Evolutionary conservation across 495 filamentous ascomycete genomes (phyloP), one percentile per base, ranked within the genome.

Genomic region (Sordaria brevicollis): DNA sequence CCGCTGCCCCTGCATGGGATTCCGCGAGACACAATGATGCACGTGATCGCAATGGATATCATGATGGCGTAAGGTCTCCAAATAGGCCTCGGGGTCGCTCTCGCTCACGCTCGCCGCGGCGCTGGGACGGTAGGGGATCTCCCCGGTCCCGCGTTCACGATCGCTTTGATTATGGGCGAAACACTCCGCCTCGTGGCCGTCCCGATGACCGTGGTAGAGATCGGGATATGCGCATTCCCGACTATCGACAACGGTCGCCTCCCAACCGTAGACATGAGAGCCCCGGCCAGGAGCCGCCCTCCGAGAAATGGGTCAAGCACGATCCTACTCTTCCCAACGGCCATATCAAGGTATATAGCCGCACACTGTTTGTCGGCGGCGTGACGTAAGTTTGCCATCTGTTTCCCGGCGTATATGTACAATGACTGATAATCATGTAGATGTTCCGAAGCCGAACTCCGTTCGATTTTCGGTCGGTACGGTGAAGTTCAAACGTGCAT

Each of bases 401-500:
- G 31, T 65, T 67, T 34, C 71, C 75, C 71, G 77, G 67, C 67
- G 19, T 33, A 41, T 69, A 21, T 65, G 49, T 36, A 9, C 41
- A 66, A 68, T 65, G 66, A 62, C 49, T 41, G 70, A 75, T 70
- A 77, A 67, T 68, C 68, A 62, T 65, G 35, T 66, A 92, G 90
- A 6, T 91, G 89, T 25, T 88, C 91, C 11, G 95, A 99, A 77
- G 81, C 85, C 19, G 92, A 96, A 73, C 83, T 99, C 65, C 88
- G 92, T 29, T 82, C 81, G 33, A 87, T 93, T 34, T 97, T 99
- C 75, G 81, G 82, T 74, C 87, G 86, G 29, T 97, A 88, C 76
- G 95, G 95, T 65, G 79, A 88, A 62, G 96, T 99, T 1, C 95
- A 99, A 76, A 96, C 93, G 11, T 97, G 93, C 79, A 99, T 99